phyloP scores from a whole-genome alignment of 192 early-diverging fungal species.

The Coemansia sp. region DNA sequence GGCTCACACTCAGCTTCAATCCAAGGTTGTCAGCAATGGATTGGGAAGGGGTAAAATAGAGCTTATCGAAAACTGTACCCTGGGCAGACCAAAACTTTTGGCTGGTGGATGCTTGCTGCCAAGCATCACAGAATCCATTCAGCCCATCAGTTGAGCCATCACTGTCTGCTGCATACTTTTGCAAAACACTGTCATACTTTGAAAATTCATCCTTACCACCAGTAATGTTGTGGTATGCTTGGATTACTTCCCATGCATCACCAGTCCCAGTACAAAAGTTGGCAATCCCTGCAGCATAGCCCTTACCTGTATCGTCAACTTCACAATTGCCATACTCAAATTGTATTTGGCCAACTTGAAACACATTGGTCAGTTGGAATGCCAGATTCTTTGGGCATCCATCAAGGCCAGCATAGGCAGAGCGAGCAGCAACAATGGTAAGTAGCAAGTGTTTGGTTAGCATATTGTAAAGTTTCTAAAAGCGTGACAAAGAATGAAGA shows the following conservation, averaged over 20 bases:
- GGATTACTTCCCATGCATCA: conserved; percentile 27
- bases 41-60: conserved; percentile 14
- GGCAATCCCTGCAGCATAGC: conserved; percentile 55
- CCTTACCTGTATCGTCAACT: conserved; percentile 44
- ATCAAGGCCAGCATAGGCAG: conserved; percentile 25
- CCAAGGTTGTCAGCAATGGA: conserved; percentile 28
- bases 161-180: conserved; percentile 12
- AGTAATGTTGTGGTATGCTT: conserved; percentile 19
- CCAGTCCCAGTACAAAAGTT: conserved; percentile 53
- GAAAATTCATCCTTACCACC: conserved; percentile 41
- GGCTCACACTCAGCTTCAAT: conserved; percentile 23
- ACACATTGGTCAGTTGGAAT: conserved; percentile 55
- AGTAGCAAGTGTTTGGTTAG: background rate
- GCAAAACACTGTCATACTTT: conserved; percentile 16
- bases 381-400: conserved; percentile 50
- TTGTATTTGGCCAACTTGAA: conserved; percentile 37
- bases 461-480: background rate
- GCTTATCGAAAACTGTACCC: conserved; percentile 10
- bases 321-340: conserved; percentile 52
- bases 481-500: no score
- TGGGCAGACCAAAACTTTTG: conserved; percentile 16
- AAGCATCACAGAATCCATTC: conserved; percentile 46
- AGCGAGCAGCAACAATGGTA: background rate
- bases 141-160: conserved; percentile 18
- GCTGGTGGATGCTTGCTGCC: conserved; percentile 12